Evolutionary conservation across 371 early-diverging fungal species (phyloP).

Genomic region (Apophysomyces ossiformis): DNA sequence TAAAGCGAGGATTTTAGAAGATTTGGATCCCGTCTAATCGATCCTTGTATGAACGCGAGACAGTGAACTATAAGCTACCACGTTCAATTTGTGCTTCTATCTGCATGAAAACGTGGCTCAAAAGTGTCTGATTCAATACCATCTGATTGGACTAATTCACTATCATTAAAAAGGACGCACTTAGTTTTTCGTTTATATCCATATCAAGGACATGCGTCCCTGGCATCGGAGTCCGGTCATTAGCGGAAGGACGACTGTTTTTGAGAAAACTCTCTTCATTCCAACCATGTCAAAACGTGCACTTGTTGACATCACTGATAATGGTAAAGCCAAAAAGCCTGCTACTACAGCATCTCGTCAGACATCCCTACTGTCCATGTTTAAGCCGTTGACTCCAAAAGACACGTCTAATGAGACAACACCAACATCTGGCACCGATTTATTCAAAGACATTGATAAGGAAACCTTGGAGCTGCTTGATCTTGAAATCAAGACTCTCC

Average conservation of each 20-base stretch:
- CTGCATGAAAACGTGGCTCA: too few species aligned
- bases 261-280: neutral
- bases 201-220: neutral
- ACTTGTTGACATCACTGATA: slow-evolving; percentile 10
- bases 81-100: too few species aligned
- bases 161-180: too few species aligned
- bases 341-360: slow-evolving; percentile 24
- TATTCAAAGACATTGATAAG: slow-evolving; percentile 33
- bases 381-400: slow-evolving; percentile 25
- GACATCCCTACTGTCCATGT: slow-evolving; percentile 39
- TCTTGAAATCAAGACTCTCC: slow-evolving; percentile 78
- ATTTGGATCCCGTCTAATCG: too few species aligned
- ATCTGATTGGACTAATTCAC: too few species aligned
- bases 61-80: too few species aligned
- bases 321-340: slow-evolving; percentile 18
- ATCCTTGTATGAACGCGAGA: too few species aligned
- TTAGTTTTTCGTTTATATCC: too few species aligned
- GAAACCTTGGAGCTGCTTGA: slow-evolving; percentile 59
- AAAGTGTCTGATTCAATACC: too few species aligned
- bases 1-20: too few species aligned
- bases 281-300: slow-evolving; percentile 17
- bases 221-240: neutral
- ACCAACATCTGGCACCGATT: slow-evolving; percentile 2
- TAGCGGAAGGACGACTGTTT: slow-evolving; percentile 1
- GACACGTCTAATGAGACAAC: slow-evolving; percentile 2